Percentiles rank a stretch among this genome's conserved stretches.
Evolutionary conservation across 495 filamentous ascomycete species (phyloP).

Genomic region (Talaromyces proteolyticus): DNA sequence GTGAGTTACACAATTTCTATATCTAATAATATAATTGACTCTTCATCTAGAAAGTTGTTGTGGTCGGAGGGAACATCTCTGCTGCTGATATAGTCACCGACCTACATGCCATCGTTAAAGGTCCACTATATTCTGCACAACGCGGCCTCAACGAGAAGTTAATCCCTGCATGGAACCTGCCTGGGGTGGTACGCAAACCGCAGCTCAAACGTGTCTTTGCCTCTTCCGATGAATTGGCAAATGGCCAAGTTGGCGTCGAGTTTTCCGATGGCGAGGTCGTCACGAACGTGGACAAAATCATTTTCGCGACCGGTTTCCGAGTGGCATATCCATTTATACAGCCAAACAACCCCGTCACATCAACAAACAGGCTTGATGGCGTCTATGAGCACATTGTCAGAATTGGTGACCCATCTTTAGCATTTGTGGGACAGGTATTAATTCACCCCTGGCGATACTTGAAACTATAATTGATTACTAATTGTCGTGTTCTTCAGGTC

Average conservation of each 20-base stretch:
- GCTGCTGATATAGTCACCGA: conserved; percentile 35
- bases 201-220: conserved; percentile 12
- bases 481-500: conserved; percentile 29
- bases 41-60: conserved; percentile 23
- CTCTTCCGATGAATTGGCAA: background rate
- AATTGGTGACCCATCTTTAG: conserved; percentile 27
- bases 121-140: conserved; percentile 30
- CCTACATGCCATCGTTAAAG: conserved; percentile 22
- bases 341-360: conserved; percentile 15
- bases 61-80: conserved; percentile 37
- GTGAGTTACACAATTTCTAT: background rate
- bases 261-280: conserved; percentile 45
- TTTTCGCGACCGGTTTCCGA: conserved; percentile 52
- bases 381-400: conserved; percentile 27
- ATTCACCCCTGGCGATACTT: background rate
- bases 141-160: conserved; percentile 22
- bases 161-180: conserved; percentile 15
- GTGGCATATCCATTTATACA: conserved; percentile 43
- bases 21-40: background rate
- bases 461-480: background rate
- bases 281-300: conserved; percentile 45
- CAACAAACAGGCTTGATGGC: conserved; percentile 18
- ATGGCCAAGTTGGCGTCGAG: conserved; percentile 21
- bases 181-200: conserved; percentile 14
- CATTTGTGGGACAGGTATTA: conserved; percentile 27